Evolutionary conservation across 345 rosid genomes (phyloP), one percentile per base, ranked within the genome.

Genomic region (Salix brachista): DNA sequence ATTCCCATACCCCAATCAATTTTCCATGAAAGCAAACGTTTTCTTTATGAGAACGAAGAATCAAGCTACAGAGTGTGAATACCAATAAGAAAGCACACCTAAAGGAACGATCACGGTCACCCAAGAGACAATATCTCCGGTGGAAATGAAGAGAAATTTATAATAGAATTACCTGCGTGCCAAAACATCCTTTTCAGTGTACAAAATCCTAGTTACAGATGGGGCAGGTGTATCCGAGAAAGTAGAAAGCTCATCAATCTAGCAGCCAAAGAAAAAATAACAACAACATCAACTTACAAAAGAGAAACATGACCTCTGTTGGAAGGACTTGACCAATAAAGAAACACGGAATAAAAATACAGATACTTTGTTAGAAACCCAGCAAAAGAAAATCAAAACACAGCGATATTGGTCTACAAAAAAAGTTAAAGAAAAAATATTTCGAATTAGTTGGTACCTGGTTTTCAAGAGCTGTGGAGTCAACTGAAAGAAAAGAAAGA

Each of bases 171-270:
- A 94, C 99, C 99, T 78, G 75, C 99, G 93, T 3, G 94, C 97
- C 78, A 80, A 81, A 26, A 95, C 91, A 81, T 95, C 99, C 80
- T 88, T 89, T 18, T 90, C 90, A 62, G 91, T 75, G 86, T 93
- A 95, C 34, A 95, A 88, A 74, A 95, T 78, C 87, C 97, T 87
- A 1, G 99, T 95, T 25, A 95, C 97, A 13, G 97, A 88, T 65
- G 99, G 97, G 52, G 94, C 87, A 75, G 96, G 92, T 44, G 97
- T 68, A 65, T 95, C 97, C 69, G 97, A 93, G 86, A 95, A 89
- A 80, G 79, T 78, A 10, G 99, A 88, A 5, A 93, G 91, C 81
- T 90, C 96, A 79, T 93, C 94, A 86, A 95, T 89, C 97, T 91
- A 83, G 77, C 11, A 76, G 73, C 25, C 64, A 68, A 54, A 48